Base-by-base conservation (phyloP, 768 basidiomycete species). In the Mycena crocata region DNA sequence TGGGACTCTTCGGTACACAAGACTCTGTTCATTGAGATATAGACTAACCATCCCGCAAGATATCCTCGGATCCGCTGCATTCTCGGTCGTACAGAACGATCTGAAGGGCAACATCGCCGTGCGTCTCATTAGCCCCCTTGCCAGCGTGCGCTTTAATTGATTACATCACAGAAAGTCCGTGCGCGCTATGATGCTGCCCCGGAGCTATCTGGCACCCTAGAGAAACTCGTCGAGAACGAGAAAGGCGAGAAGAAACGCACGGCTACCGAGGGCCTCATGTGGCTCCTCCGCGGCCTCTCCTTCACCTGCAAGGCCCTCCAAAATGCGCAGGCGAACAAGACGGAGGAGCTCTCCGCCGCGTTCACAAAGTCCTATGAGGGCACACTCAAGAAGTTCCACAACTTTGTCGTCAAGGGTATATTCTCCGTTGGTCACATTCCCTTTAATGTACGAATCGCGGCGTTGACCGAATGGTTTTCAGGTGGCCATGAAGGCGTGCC, bases 21-120 rank as follows among this genome's bases (percentile, higher is more conserved):
- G 62, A 30, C 26, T 32, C 23, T 49, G 30, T 35, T 46, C 24
- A 49, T 39, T 10, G 35, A 35, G 24, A 30, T 34, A 23, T 9
- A 6, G n/a, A 19, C 64, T 65, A 65, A 65, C 42, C 49, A 8
- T n/a, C 7, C 57, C 15, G 40, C 40, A 28, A 97, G 95, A 95
- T 84, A 82, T 96, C 30, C 88, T 98, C 57, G 95, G 93, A 71
- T 93, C 91, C 55, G 79, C 90, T 13, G 93, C 96, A 3, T 98
- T 99, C 77, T 71, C 81, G 1, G 83, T 91, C 39, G 98, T 99
- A 21, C 90, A 95, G 79, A 85, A 75, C 71, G 98, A 99, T 81
- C 72, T 99, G 72, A 93, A 86, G 61, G 94, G 95, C 32, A 99
- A 99, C 82, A 98, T 99, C 79, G 80, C 83, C 54, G 97, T 98